phyloP scores from a whole-genome alignment of 139 green algal species.

The Desmodesmus armatus region DNA sequence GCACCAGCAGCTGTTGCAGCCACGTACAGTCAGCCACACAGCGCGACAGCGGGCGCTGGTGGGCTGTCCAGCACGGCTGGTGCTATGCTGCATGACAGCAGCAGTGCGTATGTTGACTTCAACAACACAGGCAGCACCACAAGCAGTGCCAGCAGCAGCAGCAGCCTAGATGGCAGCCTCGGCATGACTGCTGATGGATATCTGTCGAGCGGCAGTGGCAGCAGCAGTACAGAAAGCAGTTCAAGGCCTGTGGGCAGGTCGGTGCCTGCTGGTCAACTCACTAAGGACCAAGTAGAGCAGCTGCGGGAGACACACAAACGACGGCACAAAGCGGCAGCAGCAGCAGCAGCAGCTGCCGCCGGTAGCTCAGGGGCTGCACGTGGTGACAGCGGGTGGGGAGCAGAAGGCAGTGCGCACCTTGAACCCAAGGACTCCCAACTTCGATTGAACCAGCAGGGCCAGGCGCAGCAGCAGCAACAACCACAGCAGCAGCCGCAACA shows the following conservation, averaged over 20 bases:
- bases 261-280: not conserved
- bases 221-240: not conserved
- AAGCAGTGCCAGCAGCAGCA: constrained; percentile 8
- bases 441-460: not conserved
- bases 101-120: not conserved
- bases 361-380: not conserved
- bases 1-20: not conserved
- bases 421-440: not conserved
- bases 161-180: not conserved
- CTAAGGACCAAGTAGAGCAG: not conserved
- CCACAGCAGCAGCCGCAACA: not conserved
- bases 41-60: too few relatives aligned
- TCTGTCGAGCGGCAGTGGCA: not conserved
- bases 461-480: not conserved
- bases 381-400: not conserved
- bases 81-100: not conserved
- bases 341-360: not conserved
- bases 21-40: not conserved
- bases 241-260: not conserved
- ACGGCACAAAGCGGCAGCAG: not conserved
- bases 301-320: not conserved
- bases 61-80: too few relatives aligned
- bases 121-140: not conserved
- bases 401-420: not conserved
- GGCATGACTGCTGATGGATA: not conserved